Evolutionary conservation across 2,329 filamentous ascomycete genomes (phyloP).

Genomic region (Cryphonectria naterciae): DNA sequence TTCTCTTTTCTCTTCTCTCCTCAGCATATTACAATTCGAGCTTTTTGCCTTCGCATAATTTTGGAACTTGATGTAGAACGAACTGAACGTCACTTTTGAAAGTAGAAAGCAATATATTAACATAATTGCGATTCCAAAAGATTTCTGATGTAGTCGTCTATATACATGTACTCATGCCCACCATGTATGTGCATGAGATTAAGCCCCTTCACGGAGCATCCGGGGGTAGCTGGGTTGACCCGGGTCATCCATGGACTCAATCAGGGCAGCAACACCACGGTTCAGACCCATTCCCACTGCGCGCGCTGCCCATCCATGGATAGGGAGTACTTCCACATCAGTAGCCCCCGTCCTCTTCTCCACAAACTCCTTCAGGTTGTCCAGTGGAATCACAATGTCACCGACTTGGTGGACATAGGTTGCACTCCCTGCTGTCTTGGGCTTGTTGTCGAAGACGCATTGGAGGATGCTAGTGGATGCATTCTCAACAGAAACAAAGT

Average conservation of each 20-base stretch:
- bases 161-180: neutral
- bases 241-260: neutral
- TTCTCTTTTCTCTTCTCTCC: too few species aligned
- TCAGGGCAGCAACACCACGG: neutral
- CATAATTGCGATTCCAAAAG: neutral
- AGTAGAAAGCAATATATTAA: too few species aligned
- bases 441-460: neutral
- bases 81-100: too few species aligned
- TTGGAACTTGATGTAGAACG: too few species aligned
- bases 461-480: neutral
- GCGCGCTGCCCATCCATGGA: neutral
- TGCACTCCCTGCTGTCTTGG: neutral
- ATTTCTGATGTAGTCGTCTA: neutral
- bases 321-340: neutral
- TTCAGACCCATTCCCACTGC: neutral
- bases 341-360: neutral
- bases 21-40: too few species aligned
- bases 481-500: neutral
- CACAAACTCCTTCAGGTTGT: neutral
- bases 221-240: neutral
- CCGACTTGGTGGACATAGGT: neutral
- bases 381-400: neutral
- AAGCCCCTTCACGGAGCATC: neutral
- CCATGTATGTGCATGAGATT: neutral
- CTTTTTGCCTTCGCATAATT: too few species aligned